Base-by-base conservation (phyloP, 805 yeast species). In the Candida pseudoglaebosa region DNA sequence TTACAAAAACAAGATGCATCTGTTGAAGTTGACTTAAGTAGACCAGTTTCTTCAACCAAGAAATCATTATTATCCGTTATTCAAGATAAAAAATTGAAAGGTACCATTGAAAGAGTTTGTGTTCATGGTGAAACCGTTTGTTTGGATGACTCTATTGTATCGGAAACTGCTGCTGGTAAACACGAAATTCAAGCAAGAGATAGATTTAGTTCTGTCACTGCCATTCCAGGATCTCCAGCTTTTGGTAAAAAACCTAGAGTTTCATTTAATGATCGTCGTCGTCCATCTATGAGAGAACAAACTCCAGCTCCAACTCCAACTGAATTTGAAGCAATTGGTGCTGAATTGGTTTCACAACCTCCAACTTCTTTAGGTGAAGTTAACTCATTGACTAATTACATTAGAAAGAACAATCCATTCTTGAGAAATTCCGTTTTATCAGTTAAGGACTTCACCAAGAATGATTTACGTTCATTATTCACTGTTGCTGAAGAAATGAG, bases 401-500 rank as follows among this genome's bases (percentile, higher is more conserved):
- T 93, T 58, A 81, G 95, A 59, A 67, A 75, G 51, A 80, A 85
- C 70, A 91, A 91, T 65, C 89, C 96, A 49, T 93, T 91, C 78
- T 74, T 89, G 62, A 80, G 96, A 59, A 84, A 82, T 62, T 84
- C 90, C 39, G 82, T 93, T 40, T 70, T 88, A 53, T 87, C 96
- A 24, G 98, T 95, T 38, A 81, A 82, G 57, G 91, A 89, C 58
- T 80, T 91, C 60, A 73, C 77, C 47, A 83, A 98, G 66, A 75
- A 89, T 44, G 95, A 91, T 59, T 73, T 95, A 65, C 99, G 91
- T 62, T 78, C 89, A 20, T 73, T 93, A 60, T 93, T 93, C 71
- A 84, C 96, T 18, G 95, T 93, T 54, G 99, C 99, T 29, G 96
- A 91, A 71, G 98, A 95, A 68, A 82, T 93, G 89, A 80, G 97